Evolutionary conservation across 192 early-diverging fungal genomes (phyloP), one percentile per base, ranked within the genome.

Genomic region (Backusella psychrophila): DNA sequence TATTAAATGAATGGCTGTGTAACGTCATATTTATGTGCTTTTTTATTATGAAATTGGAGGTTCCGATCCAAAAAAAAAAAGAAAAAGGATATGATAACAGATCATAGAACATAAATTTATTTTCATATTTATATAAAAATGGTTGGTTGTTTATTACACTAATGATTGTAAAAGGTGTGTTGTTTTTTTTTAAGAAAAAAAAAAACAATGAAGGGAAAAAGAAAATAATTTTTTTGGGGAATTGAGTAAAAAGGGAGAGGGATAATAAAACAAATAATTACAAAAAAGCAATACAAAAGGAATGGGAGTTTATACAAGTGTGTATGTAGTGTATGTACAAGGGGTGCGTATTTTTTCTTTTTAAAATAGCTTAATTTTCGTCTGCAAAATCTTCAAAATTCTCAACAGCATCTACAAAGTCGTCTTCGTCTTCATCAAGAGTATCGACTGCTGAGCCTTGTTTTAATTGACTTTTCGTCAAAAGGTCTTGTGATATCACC

Each of bases 391-490:
- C 39, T 9, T 44, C 41, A 12, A 46, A 72, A 19, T 52, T 44
- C n/a, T 74, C 72, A 26, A 74, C 35, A 21, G 72, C 72, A 38
- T 74, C 72, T 15, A 74, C 72, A 66, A 74, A 74, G 14, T 63
- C 9, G 36, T 26, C 17, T 12, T 74, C 72, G 35, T 74, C 72
- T 15, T 74, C 72, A 15, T 65, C 56, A 15, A 63, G 53, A 9
- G 19, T 36, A n/a, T 29, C 44, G 7, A n/a, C 46, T 63, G 52
- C 72, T 63, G 56, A 63, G 56, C 56, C 56, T 11, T 44, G 33
- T 38, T 74, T 63, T 8, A 59, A 33, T 63, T 26, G 34, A 74
- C 53, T 74, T 12, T 42, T 15, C 33, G 17, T 21, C 7, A 36
- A 23, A 1, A 19, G 17, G 23, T 66, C 73, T 66, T 74, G 31